Base-by-base conservation (phyloP, 2,329 filamentous ascomycete species). In the Ophiostoma sp. region DNA sequence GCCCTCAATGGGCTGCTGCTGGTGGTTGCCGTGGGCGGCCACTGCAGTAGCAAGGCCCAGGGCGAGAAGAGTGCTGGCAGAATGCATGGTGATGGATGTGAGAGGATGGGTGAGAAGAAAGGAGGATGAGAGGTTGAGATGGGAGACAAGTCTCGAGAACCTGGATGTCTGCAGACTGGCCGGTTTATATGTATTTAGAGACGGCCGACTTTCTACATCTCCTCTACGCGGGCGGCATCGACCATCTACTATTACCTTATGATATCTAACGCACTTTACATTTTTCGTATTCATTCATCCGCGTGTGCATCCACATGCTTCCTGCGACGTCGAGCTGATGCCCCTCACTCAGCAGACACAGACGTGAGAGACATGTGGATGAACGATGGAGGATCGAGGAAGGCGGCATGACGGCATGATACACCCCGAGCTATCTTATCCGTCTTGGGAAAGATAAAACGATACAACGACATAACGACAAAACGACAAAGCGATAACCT, bases 1-100 rank as follows among this genome's bases (percentile, higher is more conserved):
- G 0, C 92, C 91, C 41, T 84, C 79, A 65, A 89, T 80, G 62
- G 84, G 78, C 69, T 84, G 82, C 76, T 92, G 88, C 36, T 69
- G 81, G 70, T 87, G 82, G 67, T 80, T 79, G 65, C 82, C 83
- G 74, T 92, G 90, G 67, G 87, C 87, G 68, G 82, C 76, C 38
- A 80, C 86, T 66, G 82, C 73, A 62, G 83, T 82, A 42, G 81
- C 82, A 4, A 67, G 18, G 62, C 14, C 60, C 9, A 64, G 14
- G n/a, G 58, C 11, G 41, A 69, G 65, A 42, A 69, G 36, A 16
- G 58, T 42, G 12, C 47, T 18, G 36, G 65, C 18, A 40, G 45
- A 49, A 7, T 63, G 42, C 58, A 63, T 67, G 66, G 60, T 67
- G 64, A 49, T 36, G 41, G 63, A 14, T 27, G 42, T 45, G 6